Conservation (phyloP, 768 basidiomycete species). For the Leucocoprinus sp. region DNA sequence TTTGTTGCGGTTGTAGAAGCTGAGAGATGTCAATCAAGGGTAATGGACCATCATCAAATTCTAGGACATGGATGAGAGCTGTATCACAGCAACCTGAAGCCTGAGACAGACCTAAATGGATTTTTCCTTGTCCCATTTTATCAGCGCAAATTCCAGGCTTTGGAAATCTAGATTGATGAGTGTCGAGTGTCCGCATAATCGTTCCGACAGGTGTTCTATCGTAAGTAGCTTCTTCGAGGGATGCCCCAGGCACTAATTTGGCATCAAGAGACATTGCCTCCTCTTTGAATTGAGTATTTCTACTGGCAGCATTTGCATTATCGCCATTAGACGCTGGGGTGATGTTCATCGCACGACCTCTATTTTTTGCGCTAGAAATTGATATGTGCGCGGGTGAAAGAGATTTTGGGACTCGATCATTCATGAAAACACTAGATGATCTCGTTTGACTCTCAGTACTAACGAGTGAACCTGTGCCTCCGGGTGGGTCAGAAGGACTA, state of each 20-base stretch:
- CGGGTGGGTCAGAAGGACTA: slow-evolving; percentile 3
- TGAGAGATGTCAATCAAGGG: slow-evolving; percentile 41
- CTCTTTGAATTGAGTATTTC: background rate
- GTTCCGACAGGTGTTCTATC: slow-evolving; percentile 45
- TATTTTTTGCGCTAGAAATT: slow-evolving; percentile 59
- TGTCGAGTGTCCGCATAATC: slow-evolving; percentile 26
- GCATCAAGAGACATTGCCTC: slow-evolving; percentile 7
- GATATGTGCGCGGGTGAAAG: slow-evolving; percentile 38
- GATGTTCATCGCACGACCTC: slow-evolving; percentile 74
- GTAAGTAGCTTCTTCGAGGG: slow-evolving; percentile 65
- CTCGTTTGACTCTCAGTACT: slow-evolving; percentile 4
- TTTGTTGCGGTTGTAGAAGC: slow-evolving; percentile 27
- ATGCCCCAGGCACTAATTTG: slow-evolving; percentile 20
- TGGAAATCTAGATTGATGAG: background rate
- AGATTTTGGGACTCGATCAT: slow-evolving; percentile 18
- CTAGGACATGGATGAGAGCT: background rate
- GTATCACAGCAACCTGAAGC: background rate
- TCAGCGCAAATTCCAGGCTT: background rate
- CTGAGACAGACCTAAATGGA: slow-evolving; percentile 5
- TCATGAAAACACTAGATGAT: slow-evolving; percentile 8
- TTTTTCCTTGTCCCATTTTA: background rate
- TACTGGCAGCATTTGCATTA: background rate
- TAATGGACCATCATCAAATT: slow-evolving; percentile 31
- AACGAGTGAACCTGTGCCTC: background rate
- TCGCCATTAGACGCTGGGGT: slow-evolving; percentile 48